phyloP scores from a whole-genome alignment of 768 basidiomycete genomes.

The Kwoniella pini region DNA sequence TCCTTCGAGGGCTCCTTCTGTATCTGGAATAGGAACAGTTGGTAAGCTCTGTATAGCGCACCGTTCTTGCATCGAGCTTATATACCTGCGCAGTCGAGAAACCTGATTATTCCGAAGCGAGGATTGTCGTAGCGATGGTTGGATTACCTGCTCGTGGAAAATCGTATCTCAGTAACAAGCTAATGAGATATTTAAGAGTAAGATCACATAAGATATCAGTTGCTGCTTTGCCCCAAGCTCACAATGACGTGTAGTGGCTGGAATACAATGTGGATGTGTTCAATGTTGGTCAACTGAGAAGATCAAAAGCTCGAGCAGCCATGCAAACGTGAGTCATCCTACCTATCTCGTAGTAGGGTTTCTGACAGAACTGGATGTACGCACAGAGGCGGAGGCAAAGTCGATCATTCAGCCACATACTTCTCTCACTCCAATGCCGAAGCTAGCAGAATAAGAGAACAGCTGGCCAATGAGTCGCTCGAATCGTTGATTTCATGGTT shows the following conservation, averaged over 20 bases:
- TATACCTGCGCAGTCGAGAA: conserved; percentile 68
- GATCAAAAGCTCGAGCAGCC: conserved; percentile 66
- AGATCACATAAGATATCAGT: conserved; percentile 36
- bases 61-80: background rate
- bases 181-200: conserved; percentile 92
- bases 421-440: conserved; percentile 83
- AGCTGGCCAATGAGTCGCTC: conserved; percentile 83
- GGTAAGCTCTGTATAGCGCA: conserved; percentile 21
- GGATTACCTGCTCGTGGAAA: conserved; percentile 97
- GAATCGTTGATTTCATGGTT: conserved; percentile 95
- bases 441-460: conserved; percentile 74
- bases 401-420: conserved; percentile 86
- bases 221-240: background rate
- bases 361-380: background rate
- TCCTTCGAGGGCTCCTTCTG: conserved; percentile 45
- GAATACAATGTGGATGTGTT: conserved; percentile 99
- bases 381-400: conserved; percentile 73
- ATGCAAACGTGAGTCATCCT: conserved; percentile 26
- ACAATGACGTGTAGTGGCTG: conserved; percentile 71
- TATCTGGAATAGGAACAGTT: conserved; percentile 53
- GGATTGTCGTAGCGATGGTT: conserved; percentile 98
- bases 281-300: conserved; percentile 92
- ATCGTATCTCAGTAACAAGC: conserved; percentile 96
- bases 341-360: background rate
- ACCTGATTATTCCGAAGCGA: conserved; percentile 97